These are phyloP conservation scores for Ricinus communis DNA, from an alignment of 345 rosid species.

Conservation along the genomic window DNA sequence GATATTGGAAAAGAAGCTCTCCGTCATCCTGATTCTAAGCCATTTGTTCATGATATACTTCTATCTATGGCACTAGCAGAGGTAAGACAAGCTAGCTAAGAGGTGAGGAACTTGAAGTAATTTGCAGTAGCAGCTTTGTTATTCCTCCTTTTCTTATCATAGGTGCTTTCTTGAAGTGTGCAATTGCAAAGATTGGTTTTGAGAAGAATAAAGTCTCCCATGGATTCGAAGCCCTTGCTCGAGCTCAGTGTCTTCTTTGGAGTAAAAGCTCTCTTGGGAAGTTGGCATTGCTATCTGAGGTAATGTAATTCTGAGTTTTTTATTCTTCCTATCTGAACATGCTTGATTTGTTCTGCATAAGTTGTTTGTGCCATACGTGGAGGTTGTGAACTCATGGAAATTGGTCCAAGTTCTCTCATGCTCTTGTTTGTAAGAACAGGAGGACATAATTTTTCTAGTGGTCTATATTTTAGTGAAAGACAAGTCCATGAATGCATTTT, in stretches of 20 bases:
- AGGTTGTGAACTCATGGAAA: neutral
- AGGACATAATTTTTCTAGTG: neutral
- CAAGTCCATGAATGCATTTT: neutral
- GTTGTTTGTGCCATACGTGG: neutral
- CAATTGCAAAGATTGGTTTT: constrained; percentile 76
- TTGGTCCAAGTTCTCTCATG: neutral
- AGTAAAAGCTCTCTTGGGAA: constrained; percentile 77
- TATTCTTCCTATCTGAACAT: neutral
- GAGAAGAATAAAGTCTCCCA: constrained; percentile 81
- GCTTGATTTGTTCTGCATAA: constrained; percentile 1
- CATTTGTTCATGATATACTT: constrained; percentile 77
- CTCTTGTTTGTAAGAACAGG: neutral
- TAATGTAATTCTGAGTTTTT: constrained; percentile 23
- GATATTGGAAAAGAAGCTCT: constrained; percentile 78
- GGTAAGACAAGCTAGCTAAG: constrained; percentile 56
- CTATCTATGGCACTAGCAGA: constrained; percentile 93
- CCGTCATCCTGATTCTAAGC: constrained; percentile 75
- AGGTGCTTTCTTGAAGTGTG: constrained; percentile 89
- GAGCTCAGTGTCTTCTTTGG: constrained; percentile 82
- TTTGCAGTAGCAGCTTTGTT: constrained; percentile 44
- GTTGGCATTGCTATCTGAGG: constrained; percentile 78
- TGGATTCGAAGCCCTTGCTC: constrained; percentile 99
- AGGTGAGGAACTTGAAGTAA: constrained; percentile 33
- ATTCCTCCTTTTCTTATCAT: constrained; percentile 60
- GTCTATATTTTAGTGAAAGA: neutral